Evolutionary conservation across 1,139 yeast species (phyloP).

Genomic region (Yamadazyma atmosphaerica): DNA sequence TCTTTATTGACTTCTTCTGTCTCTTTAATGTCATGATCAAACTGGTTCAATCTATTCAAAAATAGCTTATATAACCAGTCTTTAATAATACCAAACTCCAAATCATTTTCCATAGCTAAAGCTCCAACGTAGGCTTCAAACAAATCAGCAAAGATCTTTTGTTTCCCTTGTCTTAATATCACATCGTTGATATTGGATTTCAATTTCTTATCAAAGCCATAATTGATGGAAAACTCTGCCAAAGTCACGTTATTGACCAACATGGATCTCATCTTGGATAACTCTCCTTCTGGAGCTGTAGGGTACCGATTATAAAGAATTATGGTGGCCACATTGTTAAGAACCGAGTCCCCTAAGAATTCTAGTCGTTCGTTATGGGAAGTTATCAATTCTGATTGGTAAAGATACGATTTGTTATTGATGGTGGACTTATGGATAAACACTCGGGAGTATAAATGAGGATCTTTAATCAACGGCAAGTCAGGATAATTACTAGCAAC

Average conservation of each 20-base stretch:
- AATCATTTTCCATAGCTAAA: conserved; percentile 58
- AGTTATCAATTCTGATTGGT: conserved; percentile 55
- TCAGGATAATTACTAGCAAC: conserved; percentile 40
- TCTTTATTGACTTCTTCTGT: conserved; percentile 47
- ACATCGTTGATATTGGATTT: conserved; percentile 45
- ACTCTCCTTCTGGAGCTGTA: conserved; percentile 74
- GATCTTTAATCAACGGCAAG: conserved; percentile 66
- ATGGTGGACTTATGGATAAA: conserved; percentile 80
- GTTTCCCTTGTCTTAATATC: conserved; percentile 36
- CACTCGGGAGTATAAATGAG: conserved; percentile 63
- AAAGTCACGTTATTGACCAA: conserved; percentile 76
- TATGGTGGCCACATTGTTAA: conserved; percentile 71
- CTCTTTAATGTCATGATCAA: conserved; percentile 27
- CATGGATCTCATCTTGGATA: conserved; percentile 68
- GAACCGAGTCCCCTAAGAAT: conserved; percentile 87
- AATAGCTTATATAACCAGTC: conserved; percentile 63
- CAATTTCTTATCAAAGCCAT: conserved; percentile 67
- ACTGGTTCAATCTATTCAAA: conserved; percentile 26
- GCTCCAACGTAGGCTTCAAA: conserved; percentile 95
- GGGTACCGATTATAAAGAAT: conserved; percentile 69
- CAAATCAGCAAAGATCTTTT: conserved; percentile 69
- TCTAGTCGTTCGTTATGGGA: conserved; percentile 89
- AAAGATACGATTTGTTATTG: conserved; percentile 56
- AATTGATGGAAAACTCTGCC: conserved; percentile 67
- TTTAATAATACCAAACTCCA: conserved; percentile 47